Evolutionary conservation across 352 stramenopile species (phyloP).

Genomic region (Hyaloperonospora arabidopsidis): DNA sequence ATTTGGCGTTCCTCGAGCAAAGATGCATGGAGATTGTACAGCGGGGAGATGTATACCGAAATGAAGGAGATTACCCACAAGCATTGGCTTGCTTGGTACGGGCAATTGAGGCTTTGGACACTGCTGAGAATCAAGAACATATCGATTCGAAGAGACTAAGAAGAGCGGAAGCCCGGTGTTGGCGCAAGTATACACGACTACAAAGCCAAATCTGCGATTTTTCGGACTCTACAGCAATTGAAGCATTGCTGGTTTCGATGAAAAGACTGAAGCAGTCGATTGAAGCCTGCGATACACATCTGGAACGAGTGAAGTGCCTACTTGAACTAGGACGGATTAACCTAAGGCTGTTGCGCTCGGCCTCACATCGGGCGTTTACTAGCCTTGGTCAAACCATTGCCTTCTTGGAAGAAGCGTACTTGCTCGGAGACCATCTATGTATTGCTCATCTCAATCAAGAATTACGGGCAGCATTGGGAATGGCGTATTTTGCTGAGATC

Average conservation of each 20-base stretch:
- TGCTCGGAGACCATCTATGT: slow-evolving; percentile 32
- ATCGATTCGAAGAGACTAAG: slow-evolving; percentile 9
- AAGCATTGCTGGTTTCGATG: slow-evolving; percentile 34
- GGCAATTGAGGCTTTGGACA: slow-evolving; percentile 18
- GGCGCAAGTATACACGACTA: slow-evolving; percentile 40
- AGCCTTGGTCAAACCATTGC: slow-evolving; percentile 23
- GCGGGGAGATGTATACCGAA: slow-evolving; percentile 25
- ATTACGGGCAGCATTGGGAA: slow-evolving; percentile 36
- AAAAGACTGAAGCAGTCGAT: slow-evolving; percentile 39
- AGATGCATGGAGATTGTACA: slow-evolving; percentile 43
- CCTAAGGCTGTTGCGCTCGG: slow-evolving; percentile 33
- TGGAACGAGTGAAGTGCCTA: slow-evolving; percentile 47
- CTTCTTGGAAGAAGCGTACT: slow-evolving; percentile 41
- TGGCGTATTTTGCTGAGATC: slow-evolving; percentile 38
- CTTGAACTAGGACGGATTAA: slow-evolving; percentile 40
- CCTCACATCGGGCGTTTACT: slow-evolving; percentile 31
- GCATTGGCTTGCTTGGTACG: slow-evolving; percentile 23
- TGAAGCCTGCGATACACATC: slow-evolving; percentile 28
- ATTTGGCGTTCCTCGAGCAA: slow-evolving; percentile 33
- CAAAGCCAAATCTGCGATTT: slow-evolving; percentile 22
- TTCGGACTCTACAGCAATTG: slow-evolving; percentile 17
- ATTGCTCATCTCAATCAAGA: slow-evolving; percentile 42
- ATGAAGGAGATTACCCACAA: slow-evolving; percentile 17
- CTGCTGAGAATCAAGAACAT: slow-evolving; percentile 2
- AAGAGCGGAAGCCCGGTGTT: slow-evolving; percentile 32